Evolutionary conservation across 1,284 basidiomycete species (phyloP), one percentile per base, ranked within the genome.

Genomic region (Cutaneotrichosporon spelunceum): DNA sequence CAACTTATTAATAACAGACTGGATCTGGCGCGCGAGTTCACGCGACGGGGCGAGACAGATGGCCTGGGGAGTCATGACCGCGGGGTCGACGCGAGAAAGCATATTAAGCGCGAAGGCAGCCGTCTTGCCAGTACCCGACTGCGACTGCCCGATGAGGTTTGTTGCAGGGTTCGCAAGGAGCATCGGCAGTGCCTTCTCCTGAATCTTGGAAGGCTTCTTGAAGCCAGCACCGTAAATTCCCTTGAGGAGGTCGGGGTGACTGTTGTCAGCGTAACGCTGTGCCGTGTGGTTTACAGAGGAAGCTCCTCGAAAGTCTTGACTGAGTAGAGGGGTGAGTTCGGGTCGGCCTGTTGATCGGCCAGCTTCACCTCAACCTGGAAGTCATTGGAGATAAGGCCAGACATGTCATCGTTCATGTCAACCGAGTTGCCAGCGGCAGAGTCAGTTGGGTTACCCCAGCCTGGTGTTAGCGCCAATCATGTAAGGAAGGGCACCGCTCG

Each of bases 111-210:
- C 91, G 77, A 99, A 99, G 2, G 96, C 96, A 7, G 96, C 96
- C 4, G 96, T 99, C 82, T 99, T 99, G 60, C 96, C 96, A 9
- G 96, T 99, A 47, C 96, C 96, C 26, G 96, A 99, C 77, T 99
- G 96, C 54, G 93, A 97, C 81, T 99, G 96, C 11, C 93, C 96
- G 78, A 99, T 99, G 88, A 99, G 95, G 80, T 99, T 99, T 61
- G 88, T 88, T 8, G 94, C 90, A 21, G 95, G 96, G 76, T 96
- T 90, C 62, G 87, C 80, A 16, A 99, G 85, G 29, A 99, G 84
- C 42, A 99, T 83, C 3, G 96, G 96, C 29, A 99, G 82, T 24
- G 96, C 96, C 65, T 91, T 88, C 82, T 98, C 96, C 82, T 99
- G 96, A 68, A 99, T 99, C 81, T 99, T 99, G 59, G 93, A 97